phyloP scores from a whole-genome alignment of 2,329 filamentous ascomycete genomes.

The Paecilomyces sp. region DNA sequence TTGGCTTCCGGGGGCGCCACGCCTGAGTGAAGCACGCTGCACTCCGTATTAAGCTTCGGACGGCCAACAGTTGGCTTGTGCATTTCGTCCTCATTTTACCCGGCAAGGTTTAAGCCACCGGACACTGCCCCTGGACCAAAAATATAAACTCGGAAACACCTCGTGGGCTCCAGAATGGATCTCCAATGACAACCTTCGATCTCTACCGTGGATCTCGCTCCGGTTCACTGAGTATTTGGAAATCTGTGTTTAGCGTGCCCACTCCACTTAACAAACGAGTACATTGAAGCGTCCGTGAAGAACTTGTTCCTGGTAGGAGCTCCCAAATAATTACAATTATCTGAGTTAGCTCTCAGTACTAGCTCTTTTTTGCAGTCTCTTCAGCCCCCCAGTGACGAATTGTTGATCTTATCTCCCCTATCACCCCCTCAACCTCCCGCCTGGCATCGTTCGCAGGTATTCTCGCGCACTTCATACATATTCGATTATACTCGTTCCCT shows the following conservation, averaged over 20 bases:
- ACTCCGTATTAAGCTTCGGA: neutral
- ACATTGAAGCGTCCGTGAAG: neutral
- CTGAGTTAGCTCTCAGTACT: neutral
- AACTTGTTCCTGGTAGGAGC: neutral
- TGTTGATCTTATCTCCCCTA: neutral
- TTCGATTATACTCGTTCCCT: neutral
- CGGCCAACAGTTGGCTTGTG: neutral
- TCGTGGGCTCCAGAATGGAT: neutral
- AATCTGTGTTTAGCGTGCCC: neutral
- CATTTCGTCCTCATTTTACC: neutral
- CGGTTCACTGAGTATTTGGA: neutral
- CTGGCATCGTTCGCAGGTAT: neutral
- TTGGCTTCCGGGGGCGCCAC: neutral
- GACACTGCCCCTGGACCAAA: neutral
- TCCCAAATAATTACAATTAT: neutral
- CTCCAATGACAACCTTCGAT: neutral
- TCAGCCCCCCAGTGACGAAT: neutral
- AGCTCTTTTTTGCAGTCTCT: neutral
- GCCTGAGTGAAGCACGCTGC: neutral
- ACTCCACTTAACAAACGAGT: neutral
- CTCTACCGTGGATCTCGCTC: neutral
- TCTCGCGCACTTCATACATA: neutral
- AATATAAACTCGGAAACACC: neutral
- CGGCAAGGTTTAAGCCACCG: neutral
- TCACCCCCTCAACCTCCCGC: neutral